Percentiles rank a stretch among this genome's conserved stretches.
phyloP scores from a whole-genome alignment of 768 basidiomycete genomes.

The Mycena capillaripes region DNA sequence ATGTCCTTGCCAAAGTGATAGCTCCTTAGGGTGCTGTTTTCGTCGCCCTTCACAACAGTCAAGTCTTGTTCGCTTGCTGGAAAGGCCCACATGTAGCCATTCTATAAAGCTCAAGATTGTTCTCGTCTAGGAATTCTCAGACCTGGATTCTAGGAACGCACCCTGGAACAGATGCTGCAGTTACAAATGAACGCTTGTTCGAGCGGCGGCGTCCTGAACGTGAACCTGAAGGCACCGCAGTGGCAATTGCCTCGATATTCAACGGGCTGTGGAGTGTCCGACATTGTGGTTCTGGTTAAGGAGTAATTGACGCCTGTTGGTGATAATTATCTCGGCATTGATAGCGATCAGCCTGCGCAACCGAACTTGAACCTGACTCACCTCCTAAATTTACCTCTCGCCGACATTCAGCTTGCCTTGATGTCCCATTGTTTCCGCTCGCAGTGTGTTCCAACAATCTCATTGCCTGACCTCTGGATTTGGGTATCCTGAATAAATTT shows the following conservation, averaged over 20 bases:
- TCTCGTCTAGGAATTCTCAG: not conserved
- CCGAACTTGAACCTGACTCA: too few relatives aligned
- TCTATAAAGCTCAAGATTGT: slow-evolving; percentile 4
- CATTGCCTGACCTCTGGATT: too few relatives aligned
- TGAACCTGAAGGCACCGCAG: slow-evolving; percentile 33
- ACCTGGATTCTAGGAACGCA: not conserved
- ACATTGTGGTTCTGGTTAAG: not conserved
- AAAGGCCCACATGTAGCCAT: slow-evolving; percentile 24
- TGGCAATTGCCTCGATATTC: slow-evolving; percentile 34
- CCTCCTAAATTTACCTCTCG: too few relatives aligned
- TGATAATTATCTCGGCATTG: too few relatives aligned
- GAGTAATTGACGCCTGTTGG: not conserved
- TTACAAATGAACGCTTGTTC: not conserved
- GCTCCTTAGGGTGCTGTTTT: slow-evolving; percentile 19
- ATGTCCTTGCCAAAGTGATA: slow-evolving; percentile 26
- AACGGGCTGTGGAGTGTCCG: slow-evolving; percentile 7
- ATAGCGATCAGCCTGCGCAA: too few relatives aligned
- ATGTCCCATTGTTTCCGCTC: too few relatives aligned
- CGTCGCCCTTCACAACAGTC: slow-evolving; percentile 23
- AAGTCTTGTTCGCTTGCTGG: slow-evolving; percentile 3
- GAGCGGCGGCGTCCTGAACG: slow-evolving; percentile 17
- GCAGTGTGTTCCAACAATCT: too few relatives aligned
- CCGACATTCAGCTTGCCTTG: too few relatives aligned
- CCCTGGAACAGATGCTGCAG: slow-evolving; percentile 27
- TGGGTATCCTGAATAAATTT: too few relatives aligned